phyloP scores from a whole-genome alignment of 352 stramenopile species.

The Bremia lactucae region DNA sequence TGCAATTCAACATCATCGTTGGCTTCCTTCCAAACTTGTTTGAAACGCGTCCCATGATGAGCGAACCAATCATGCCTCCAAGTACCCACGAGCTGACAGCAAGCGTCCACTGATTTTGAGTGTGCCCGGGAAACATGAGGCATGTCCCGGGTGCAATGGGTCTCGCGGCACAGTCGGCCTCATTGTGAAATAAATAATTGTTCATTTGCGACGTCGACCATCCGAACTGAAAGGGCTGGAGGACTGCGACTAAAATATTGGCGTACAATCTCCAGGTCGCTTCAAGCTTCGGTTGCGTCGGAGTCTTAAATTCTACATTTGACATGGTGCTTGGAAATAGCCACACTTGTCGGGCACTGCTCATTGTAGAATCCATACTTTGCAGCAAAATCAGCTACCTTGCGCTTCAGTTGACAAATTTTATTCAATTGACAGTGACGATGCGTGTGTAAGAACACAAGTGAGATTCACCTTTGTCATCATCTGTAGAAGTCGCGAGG shows the following conservation, averaged over 20 bases:
- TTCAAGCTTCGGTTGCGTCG: slow-evolving; percentile 7
- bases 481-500: too few species aligned
- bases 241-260: slow-evolving; percentile 33
- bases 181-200: slow-evolving; percentile 28
- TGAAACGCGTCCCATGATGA: slow-evolving; percentile 24
- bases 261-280: slow-evolving; percentile 31
- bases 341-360: too few species aligned
- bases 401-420: too few species aligned
- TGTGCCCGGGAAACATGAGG: slow-evolving; percentile 23
- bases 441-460: too few species aligned
- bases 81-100: slow-evolving; percentile 52
- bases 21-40: slow-evolving; percentile 31
- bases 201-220: slow-evolving; percentile 51
- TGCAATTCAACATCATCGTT: slow-evolving; percentile 25
- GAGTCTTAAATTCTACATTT: too few species aligned
- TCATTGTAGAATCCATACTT: too few species aligned
- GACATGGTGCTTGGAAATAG: too few species aligned
- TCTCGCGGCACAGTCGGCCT: slow-evolving; percentile 29
- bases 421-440: too few species aligned
- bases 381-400: too few species aligned
- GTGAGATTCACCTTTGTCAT: too few species aligned
- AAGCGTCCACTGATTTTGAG: slow-evolving; percentile 36
- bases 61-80: slow-evolving; percentile 38
- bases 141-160: slow-evolving; percentile 24
- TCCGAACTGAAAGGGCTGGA: slow-evolving; percentile 31